Conservation (phyloP, 768 basidiomycete genomes). For the Scleroderma bovista region DNA sequence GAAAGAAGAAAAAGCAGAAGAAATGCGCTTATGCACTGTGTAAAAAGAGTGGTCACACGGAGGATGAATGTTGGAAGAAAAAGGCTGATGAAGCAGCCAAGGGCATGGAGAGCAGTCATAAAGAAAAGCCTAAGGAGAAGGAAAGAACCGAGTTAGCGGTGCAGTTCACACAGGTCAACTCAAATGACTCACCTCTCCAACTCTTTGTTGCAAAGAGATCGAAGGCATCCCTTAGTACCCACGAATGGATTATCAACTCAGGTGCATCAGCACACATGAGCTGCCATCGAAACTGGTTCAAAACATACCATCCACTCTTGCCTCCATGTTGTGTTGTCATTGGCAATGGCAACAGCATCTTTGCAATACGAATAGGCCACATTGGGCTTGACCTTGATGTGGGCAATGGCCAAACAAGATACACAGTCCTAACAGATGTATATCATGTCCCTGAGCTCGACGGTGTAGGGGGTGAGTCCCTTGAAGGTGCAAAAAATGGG, state of each 20-base stretch:
- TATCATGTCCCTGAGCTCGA: slow-evolving; percentile 4
- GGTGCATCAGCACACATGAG: slow-evolving; percentile 2
- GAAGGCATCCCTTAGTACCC: not conserved
- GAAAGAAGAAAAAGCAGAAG: too few relatives aligned
- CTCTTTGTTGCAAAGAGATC: slow-evolving; percentile 2
- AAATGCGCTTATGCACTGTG: too few relatives aligned
- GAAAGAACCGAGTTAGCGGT: not conserved
- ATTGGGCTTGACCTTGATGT: not conserved
- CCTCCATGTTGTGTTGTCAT: not conserved
- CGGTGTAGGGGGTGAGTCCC: too few relatives aligned
- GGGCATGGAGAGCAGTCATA: not conserved
- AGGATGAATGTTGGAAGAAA: not conserved
- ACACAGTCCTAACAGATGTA: slow-evolving; percentile 1
- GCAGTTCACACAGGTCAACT: not conserved
- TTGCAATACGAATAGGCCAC: not conserved
- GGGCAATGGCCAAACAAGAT: not conserved
- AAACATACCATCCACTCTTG: not conserved
- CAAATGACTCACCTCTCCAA: not conserved
- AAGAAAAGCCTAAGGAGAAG: not conserved
- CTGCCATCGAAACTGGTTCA: not conserved
- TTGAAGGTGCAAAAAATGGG: too few relatives aligned
- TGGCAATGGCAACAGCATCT: slow-evolving; percentile 1
- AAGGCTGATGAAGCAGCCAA: not conserved
- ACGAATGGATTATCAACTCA: slow-evolving; percentile 3
- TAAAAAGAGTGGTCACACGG: not conserved